A percentile compares a stretch with the other conserved stretches of the same genome.
phyloP scores from a whole-genome alignment of 129 eudicot genomes.

The Flaveria bidentis region DNA sequence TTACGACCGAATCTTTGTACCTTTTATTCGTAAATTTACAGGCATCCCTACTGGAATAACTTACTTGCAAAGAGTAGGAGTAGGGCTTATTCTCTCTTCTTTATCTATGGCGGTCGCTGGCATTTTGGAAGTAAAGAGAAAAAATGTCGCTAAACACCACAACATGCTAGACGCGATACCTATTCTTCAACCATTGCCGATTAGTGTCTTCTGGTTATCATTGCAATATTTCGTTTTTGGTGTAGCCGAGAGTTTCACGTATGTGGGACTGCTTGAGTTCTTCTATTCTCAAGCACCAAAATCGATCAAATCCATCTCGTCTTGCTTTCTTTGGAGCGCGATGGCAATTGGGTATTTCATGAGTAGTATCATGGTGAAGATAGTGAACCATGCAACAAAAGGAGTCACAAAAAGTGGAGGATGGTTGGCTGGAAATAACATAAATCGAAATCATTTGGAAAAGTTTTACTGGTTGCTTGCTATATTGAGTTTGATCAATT shows the following conservation, averaged over 20 bases:
- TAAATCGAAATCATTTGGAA: slow-evolving; percentile 63
- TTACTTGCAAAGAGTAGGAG: slow-evolving; percentile 67
- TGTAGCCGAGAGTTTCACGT: slow-evolving; percentile 72
- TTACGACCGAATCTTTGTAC: slow-evolving; percentile 62
- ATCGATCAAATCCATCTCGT: slow-evolving; percentile 58
- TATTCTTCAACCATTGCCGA: slow-evolving; percentile 52
- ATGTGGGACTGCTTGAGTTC: slow-evolving; percentile 67
- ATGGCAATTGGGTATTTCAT: slow-evolving; percentile 68
- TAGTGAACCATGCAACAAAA: slow-evolving; percentile 57
- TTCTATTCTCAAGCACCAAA: slow-evolving; percentile 73
- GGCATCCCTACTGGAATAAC: slow-evolving; percentile 70
- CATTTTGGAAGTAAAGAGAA: slow-evolving; percentile 61
- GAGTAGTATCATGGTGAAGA: slow-evolving; percentile 60
- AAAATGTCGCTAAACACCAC: slow-evolving; percentile 48
- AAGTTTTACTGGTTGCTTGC: slow-evolving; percentile 68
- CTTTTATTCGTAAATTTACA: slow-evolving; percentile 52
- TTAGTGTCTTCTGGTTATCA: slow-evolving; percentile 66
- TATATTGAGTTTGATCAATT: slow-evolving; percentile 56
- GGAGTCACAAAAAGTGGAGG: slow-evolving; percentile 50
- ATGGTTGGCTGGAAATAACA: slow-evolving; percentile 74
- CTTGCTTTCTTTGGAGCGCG: slow-evolving; percentile 73
- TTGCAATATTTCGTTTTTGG: slow-evolving; percentile 67
- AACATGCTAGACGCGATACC: slow-evolving; percentile 71
- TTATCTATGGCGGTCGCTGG: slow-evolving; percentile 72
- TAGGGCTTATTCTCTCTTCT: slow-evolving; percentile 63